Evolutionary conservation across 2,329 filamentous ascomycete genomes (phyloP), one percentile per base, ranked within the genome.

Genomic region (Bipolaris bicolor): DNA sequence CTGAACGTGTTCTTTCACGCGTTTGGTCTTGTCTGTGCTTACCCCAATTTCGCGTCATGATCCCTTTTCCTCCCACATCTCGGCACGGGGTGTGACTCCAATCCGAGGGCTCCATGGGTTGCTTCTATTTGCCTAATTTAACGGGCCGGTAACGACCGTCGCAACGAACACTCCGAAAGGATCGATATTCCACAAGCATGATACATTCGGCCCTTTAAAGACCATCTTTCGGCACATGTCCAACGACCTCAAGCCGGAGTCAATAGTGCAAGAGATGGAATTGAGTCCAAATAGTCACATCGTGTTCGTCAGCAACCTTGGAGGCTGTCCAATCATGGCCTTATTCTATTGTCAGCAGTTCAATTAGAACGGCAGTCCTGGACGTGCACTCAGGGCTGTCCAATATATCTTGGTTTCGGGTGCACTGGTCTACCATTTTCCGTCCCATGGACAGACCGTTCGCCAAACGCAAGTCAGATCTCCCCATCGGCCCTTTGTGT

Each of bases 131-230:
- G 49, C 39, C 29, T 47, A 37, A 47, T 18, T 24, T n/a, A 40
- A 36, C 29, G 54, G 49, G 36, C 41, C 49, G 49, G 43, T 15
- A 22, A 15, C 31, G 24, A n/a, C 13, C 33, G 31, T 52, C 54
- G 43, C 54, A 31, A 53, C 49, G 1, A 44, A 24, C 16, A 20
- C 22, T 22, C 22, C 18, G 31, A 41, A n/a, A 36, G 43, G 34
- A 48, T 52, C 29, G 26, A 43, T 43, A 26, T 41, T 29, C 34
- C 43, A 37, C 37, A 26, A 50, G 54, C 40, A 52, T 37, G 43
- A 47, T 48, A 41, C 26, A 52, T 37, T 57, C 54, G 49, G 54
- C 43, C 40, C 49, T 57, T 52, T 15, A 33, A 16, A 15, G 16
- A 46, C 20, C 16, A 18, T 47, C 11, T 29, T 37, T 46, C 36